These are phyloP conservation scores for Phylloboletellus chloephorus DNA, from an alignment of 1,284 basidiomycete species.

Conservation along the genomic window DNA sequence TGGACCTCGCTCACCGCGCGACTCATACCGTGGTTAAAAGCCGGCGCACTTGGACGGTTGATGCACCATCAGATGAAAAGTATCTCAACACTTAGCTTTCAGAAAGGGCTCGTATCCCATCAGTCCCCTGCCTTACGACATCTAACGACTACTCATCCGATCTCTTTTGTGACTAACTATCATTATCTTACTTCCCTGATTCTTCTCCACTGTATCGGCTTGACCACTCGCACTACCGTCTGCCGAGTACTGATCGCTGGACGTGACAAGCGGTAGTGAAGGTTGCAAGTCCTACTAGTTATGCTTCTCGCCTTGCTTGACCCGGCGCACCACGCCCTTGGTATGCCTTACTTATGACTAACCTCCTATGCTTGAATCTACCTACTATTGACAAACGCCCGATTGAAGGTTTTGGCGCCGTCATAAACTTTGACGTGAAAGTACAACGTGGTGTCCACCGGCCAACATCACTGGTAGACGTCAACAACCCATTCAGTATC, in stretches of 20 bases:
- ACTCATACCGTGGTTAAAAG: conserved; percentile 29
- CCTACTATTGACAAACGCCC: neutral
- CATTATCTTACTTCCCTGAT: conserved; percentile 22
- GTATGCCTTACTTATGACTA: conserved; percentile 1
- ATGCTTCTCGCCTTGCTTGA: conserved; percentile 1
- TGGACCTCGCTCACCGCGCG: conserved; percentile 53
- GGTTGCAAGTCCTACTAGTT: neutral
- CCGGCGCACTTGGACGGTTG: neutral
- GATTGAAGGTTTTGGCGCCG: neutral
- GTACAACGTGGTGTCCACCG: no score
- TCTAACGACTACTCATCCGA: conserved; percentile 15
- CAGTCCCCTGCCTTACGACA: conserved; percentile 7
- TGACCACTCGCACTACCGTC: neutral
- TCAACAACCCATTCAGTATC: no score
- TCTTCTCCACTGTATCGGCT: conserved; percentile 2
- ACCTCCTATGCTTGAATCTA: conserved; percentile 25
- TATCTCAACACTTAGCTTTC: neutral
- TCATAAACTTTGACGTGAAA: neutral
- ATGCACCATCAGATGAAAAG: neutral
- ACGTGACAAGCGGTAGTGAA: neutral
- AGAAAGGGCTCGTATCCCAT: neutral
- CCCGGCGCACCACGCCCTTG: neutral
- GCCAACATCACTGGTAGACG: no score
- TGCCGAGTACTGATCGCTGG: neutral
- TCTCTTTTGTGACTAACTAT: conserved; percentile 16